Evolutionary conservation across 352 stramenopile species (phyloP).

Genomic region (Pythium apleroticum): DNA sequence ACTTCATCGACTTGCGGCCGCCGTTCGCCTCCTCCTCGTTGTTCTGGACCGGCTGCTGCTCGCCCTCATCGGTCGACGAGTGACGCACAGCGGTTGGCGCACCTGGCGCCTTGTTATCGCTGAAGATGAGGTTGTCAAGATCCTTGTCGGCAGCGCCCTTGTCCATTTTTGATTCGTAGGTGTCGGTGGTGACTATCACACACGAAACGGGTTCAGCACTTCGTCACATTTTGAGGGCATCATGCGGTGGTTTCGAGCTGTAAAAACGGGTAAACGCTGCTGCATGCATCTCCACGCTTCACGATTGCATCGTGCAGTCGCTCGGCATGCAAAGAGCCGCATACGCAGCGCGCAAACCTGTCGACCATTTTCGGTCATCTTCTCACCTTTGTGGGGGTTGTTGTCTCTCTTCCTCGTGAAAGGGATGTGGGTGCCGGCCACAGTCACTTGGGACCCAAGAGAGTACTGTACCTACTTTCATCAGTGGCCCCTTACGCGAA

Average conservation of each 20-base stretch:
- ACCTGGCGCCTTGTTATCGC: conserved; percentile 48
- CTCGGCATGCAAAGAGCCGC: not conserved
- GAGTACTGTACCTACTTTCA: conserved; percentile 4
- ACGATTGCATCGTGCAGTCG: not conserved
- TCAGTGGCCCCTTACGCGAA: conserved; percentile 1
- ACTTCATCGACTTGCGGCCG: conserved; percentile 31
- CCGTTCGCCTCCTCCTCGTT: conserved; percentile 42
- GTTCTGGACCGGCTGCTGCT: conserved; percentile 14
- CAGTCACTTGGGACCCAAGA: conserved; percentile 1
- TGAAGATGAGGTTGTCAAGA: conserved; percentile 86
- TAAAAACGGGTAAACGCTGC: not conserved
- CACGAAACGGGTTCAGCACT: not conserved
- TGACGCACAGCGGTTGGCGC: conserved; percentile 9
- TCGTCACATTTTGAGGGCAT: not conserved
- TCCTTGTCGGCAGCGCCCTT: conserved; percentile 69
- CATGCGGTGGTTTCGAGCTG: not conserved
- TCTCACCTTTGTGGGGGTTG: conserved; percentile 10
- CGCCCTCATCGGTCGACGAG: conserved; percentile 45
- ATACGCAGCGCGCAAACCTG: not conserved
- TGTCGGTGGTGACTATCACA: not conserved
- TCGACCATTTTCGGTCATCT: not conserved
- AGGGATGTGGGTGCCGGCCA: not conserved
- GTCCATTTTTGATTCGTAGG: conserved; percentile 27
- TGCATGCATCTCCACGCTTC: not conserved
- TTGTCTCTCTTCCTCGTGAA: conserved; percentile 12